A percentile compares a stretch with the other conserved stretches of the same genome.
Conservation (phyloP, 78 protist genomes). For the Cavenderia fasciculata region DNA sequence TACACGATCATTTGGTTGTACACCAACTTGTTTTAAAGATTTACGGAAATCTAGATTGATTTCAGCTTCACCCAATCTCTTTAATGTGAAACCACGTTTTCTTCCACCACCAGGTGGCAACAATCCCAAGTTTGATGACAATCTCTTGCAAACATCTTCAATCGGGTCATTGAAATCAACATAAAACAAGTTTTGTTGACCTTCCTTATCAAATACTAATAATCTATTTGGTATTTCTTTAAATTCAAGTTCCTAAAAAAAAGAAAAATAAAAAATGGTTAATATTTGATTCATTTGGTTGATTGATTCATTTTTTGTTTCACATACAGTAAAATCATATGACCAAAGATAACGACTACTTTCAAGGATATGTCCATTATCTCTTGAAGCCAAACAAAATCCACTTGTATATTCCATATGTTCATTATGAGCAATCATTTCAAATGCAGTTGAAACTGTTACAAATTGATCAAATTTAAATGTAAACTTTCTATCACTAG, state of each 20-base stretch:
- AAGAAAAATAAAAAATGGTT: neutral
- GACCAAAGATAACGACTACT: conserved; percentile 58
- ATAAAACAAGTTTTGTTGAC: conserved; percentile 49
- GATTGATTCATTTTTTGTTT: too few species aligned
- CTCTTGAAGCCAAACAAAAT: conserved; percentile 5
- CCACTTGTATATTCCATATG: conserved; percentile 32
- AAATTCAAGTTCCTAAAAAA: conserved; percentile 41
- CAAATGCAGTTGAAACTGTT: conserved; percentile 47
- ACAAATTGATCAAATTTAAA: conserved; percentile 72
- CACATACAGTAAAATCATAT: conserved; percentile 16
- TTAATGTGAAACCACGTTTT: conserved; percentile 48
- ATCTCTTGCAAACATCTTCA: conserved; percentile 43
- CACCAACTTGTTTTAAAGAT: conserved; percentile 47
- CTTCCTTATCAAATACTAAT: conserved; percentile 43
- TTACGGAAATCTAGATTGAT: conserved; percentile 21
- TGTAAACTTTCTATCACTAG: conserved; percentile 25
- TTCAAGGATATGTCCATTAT: conserved; percentile 11
- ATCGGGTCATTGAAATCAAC: conserved; percentile 70
- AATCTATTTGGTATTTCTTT: conserved; percentile 49
- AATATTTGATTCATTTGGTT: neutral
- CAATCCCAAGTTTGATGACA: conserved; percentile 18
- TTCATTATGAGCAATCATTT: conserved; percentile 24
- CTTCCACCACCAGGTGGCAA: conserved; percentile 27
- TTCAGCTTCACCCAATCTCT: conserved; percentile 26
- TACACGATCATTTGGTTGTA: conserved; percentile 63